phyloP scores from a whole-genome alignment of 1,139 yeast species.

The Blastobotrys capitulatus region DNA sequence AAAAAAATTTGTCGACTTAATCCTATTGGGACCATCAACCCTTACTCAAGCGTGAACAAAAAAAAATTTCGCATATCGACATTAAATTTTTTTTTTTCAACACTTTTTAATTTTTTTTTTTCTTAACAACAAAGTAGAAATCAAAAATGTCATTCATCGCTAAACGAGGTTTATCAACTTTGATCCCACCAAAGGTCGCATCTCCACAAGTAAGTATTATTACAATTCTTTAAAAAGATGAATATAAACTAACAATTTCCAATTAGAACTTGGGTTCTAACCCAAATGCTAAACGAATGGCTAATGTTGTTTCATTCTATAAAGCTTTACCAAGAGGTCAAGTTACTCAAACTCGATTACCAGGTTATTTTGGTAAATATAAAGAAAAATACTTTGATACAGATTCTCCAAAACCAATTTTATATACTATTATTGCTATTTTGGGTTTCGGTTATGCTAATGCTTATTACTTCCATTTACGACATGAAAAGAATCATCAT shows the following conservation, averaged over 20 bases:
- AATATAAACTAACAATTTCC: background rate
- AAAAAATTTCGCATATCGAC: background rate
- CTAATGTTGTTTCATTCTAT: constrained; percentile 91
- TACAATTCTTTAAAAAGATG: background rate
- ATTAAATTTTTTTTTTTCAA: background rate
- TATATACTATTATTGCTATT: constrained; percentile 71
- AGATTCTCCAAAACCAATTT: constrained; percentile 65
- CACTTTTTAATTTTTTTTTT: background rate
- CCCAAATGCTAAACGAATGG: constrained; percentile 96
- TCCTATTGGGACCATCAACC: too few relatives aligned
- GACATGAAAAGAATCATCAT: constrained; percentile 42
- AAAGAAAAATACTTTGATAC: constrained; percentile 65
- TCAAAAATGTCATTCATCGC: constrained; percentile 67
- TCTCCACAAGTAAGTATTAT: constrained; percentile 73
- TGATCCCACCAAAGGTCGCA: constrained; percentile 98
- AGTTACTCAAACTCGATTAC: constrained; percentile 17
- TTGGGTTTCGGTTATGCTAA: constrained; percentile 79
- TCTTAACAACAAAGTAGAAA: background rate
- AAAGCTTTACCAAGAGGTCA: constrained; percentile 91
- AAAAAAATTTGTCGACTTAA: background rate
- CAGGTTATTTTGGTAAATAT: constrained; percentile 35
- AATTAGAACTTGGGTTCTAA: constrained; percentile 83
- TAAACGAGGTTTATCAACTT: constrained; percentile 91
- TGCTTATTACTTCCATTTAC: constrained; percentile 88
- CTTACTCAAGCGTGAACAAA: too few relatives aligned